Conservation (phyloP, 2,329 filamentous ascomycete genomes). For the Aspergillus ochraceus region DNA sequence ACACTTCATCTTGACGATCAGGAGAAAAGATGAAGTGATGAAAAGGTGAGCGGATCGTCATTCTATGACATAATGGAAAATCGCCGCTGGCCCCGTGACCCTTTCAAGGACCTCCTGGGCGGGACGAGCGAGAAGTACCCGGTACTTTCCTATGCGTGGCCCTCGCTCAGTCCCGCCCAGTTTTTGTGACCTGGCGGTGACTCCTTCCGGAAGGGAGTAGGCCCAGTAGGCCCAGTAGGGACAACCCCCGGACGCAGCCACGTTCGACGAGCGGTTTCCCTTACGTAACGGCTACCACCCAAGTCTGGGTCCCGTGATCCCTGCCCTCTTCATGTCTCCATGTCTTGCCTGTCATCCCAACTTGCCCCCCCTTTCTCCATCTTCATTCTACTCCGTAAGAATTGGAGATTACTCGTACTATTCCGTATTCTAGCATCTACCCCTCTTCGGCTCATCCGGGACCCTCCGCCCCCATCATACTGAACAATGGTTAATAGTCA, state of each 20-base stretch:
- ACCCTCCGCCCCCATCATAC: too few relatives aligned
- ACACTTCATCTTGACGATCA: too few relatives aligned
- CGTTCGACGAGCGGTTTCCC: constrained; percentile 3
- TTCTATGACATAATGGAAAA: constrained; percentile 28
- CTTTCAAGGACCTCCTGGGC: neutral
- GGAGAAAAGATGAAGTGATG: too few relatives aligned
- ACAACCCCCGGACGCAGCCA: constrained; percentile 6
- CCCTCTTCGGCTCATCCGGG: too few relatives aligned
- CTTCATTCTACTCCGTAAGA: too few relatives aligned
- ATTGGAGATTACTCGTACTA: too few relatives aligned
- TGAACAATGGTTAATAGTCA: too few relatives aligned
- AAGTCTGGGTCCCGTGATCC: constrained; percentile 5
- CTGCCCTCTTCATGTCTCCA: neutral
- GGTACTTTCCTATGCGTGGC: neutral
- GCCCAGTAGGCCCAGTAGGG: too few relatives aligned
- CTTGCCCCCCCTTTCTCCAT: neutral
- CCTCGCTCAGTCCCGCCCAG: neutral
- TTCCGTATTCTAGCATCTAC: too few relatives aligned
- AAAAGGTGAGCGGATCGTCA: constrained; percentile 10
- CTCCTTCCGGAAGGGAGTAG: neutral
- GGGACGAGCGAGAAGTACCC: constrained; percentile 6
- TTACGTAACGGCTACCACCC: constrained; percentile 19
- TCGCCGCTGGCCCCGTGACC: constrained; percentile 18
- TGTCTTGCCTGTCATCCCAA: neutral
- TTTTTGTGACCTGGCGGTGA: neutral